Percentiles rank a stretch among this genome's conserved stretches.
These are phyloP conservation scores for Neonothopanus nambi DNA, from an alignment of 1,284 basidiomycete genomes.

Conservation along the genomic window DNA sequence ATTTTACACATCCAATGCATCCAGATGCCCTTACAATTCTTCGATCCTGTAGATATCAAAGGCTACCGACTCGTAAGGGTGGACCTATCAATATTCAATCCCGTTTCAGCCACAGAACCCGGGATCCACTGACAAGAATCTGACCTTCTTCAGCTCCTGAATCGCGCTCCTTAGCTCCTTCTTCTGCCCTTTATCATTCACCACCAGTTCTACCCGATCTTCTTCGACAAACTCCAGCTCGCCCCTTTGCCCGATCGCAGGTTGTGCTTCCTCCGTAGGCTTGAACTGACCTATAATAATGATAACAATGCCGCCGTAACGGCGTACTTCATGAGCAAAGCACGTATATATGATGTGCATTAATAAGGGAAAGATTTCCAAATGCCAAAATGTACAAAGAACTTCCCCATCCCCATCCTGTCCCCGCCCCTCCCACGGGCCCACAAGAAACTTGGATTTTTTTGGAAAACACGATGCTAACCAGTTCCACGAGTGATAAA, in stretches of 20 bases:
- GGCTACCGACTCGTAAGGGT: constrained; percentile 60
- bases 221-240: constrained; percentile 51
- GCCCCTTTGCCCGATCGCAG: constrained; percentile 42
- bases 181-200: constrained; percentile 38
- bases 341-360: too few species aligned
- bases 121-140: constrained; percentile 15
- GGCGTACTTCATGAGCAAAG: too few species aligned
- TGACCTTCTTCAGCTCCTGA: constrained; percentile 46
- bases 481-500: constrained; percentile 54
- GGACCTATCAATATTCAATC: too few species aligned
- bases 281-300: constrained; percentile 45
- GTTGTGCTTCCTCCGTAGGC: constrained; percentile 42
- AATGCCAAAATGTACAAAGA: too few species aligned
- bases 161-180: constrained; percentile 43
- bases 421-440: too few species aligned
- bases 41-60: constrained; percentile 57
- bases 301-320: neutral
- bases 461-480: constrained; percentile 30
- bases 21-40: constrained; percentile 33
- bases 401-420: too few species aligned
- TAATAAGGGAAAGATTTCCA: constrained; percentile 7
- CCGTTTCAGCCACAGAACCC: neutral
- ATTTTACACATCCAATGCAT: neutral
- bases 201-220: constrained; percentile 53
- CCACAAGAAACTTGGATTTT: too few species aligned